These are phyloP conservation scores for Pulveroboletus frians DNA, from an alignment of 768 basidiomycete genomes.

Conservation along the genomic window DNA sequence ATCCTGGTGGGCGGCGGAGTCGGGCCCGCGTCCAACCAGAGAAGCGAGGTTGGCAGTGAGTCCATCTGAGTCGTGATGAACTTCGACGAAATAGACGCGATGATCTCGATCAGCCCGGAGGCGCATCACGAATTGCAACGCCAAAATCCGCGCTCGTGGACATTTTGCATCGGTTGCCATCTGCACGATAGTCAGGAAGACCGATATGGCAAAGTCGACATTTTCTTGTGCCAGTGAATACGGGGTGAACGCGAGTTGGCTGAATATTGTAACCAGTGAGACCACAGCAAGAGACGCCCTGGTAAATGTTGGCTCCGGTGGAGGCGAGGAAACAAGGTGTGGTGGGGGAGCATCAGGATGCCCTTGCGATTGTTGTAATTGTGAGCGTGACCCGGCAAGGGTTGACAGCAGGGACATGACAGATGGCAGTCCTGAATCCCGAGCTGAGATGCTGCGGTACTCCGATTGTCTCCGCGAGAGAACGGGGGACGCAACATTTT, in stretches of 20 bases:
- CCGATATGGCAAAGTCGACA: constrained; percentile 45
- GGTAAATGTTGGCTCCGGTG: constrained; percentile 31
- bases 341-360: constrained; percentile 33
- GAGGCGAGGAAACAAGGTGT: constrained; percentile 22
- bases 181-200: constrained; percentile 50
- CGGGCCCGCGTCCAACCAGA: constrained; percentile 52
- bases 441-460: constrained; percentile 36
- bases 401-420: constrained; percentile 64
- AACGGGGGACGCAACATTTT: constrained; percentile 44
- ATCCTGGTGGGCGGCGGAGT: constrained; percentile 23
- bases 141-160: constrained; percentile 57
- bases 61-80: constrained; percentile 51
- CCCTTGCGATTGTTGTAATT: constrained; percentile 44
- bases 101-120: constrained; percentile 90
- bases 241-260: constrained; percentile 67
- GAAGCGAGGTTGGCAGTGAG: constrained; percentile 54
- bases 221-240: constrained; percentile 44
- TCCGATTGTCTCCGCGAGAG: constrained; percentile 60
- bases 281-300: constrained; percentile 56
- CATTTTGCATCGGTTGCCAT: constrained; percentile 45
- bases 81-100: constrained; percentile 63
- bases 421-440: constrained; percentile 47
- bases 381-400: constrained; percentile 58
- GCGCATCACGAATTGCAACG: constrained; percentile 84
- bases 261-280: constrained; percentile 61